Percentiles rank a stretch among this genome's conserved stretches.
phyloP scores from a whole-genome alignment of 2,329 filamentous ascomycete species.

The Rachicladosporium sp. region DNA sequence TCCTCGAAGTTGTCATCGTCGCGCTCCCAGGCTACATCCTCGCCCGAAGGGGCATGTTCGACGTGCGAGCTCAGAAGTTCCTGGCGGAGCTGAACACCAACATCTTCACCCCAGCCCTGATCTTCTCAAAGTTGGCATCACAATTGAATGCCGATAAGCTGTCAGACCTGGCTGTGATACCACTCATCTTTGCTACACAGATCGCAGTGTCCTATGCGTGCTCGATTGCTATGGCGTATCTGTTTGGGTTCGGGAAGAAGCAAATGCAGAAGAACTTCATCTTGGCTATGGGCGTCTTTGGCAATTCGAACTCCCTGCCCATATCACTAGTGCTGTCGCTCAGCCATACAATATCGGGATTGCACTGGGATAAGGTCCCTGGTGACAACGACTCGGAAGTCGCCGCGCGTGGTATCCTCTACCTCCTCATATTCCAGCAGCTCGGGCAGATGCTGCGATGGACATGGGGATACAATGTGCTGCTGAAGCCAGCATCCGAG shows the following conservation, averaged over 20 bases:
- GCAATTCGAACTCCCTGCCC: slow-evolving; percentile 94
- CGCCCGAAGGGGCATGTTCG: slow-evolving; percentile 80
- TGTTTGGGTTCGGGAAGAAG: slow-evolving; percentile 53
- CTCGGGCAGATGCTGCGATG: slow-evolving; percentile 88
- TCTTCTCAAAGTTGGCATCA: slow-evolving; percentile 93
- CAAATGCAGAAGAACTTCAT: slow-evolving; percentile 88
- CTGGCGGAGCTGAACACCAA: slow-evolving; percentile 91
- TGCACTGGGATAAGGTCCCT: slow-evolving; percentile 86
- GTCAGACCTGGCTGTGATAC: slow-evolving; percentile 80
- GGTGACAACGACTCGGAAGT: slow-evolving; percentile 94
- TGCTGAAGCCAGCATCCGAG: slow-evolving; percentile 72
- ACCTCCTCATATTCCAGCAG: slow-evolving; percentile 94
- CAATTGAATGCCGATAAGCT: slow-evolving; percentile 88
- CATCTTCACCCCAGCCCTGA: slow-evolving; percentile 91
- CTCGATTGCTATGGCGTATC: slow-evolving; percentile 55
- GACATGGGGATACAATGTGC: slow-evolving; percentile 95
- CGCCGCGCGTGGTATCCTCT: slow-evolving; percentile 82
- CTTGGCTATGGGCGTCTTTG: slow-evolving; percentile 93
- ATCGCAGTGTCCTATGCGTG: slow-evolving; percentile 76
- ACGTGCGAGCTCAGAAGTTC: slow-evolving; percentile 92
- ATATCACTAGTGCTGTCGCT: slow-evolving; percentile 92
- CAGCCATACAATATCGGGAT: slow-evolving; percentile 77
- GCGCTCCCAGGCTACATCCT: slow-evolving; percentile 89
- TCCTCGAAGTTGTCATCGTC: slow-evolving; percentile 90
- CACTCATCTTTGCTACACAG: slow-evolving; percentile 83